phyloP scores from a whole-genome alignment of 192 early-diverging fungal genomes.

The Coemansia javaensis region DNA sequence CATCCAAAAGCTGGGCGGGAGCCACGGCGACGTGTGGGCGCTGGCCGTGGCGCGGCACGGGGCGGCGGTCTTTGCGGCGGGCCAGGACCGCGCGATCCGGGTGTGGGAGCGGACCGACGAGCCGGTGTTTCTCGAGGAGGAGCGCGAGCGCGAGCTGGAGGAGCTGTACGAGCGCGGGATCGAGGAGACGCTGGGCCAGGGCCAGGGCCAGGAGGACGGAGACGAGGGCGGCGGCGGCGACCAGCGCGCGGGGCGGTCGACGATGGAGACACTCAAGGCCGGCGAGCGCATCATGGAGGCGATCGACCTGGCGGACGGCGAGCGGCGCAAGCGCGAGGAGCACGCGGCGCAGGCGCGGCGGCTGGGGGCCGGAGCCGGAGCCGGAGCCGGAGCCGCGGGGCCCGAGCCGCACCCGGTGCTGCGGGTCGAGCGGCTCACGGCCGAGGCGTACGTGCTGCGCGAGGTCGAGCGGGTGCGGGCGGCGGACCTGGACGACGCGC shows the following conservation, averaged over 20 bases:
- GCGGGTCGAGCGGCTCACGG: constrained; percentile 56
- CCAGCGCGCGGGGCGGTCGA: constrained; percentile 78
- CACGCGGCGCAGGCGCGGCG: constrained; percentile 53
- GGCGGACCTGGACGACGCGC: constrained; percentile 81
- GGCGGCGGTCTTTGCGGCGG: constrained; percentile 77
- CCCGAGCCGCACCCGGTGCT: constrained; percentile 64
- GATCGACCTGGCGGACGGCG: constrained; percentile 82
- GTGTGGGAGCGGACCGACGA: constrained; percentile 97
- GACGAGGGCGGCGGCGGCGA: constrained; percentile 58
- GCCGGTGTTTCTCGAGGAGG: constrained; percentile 91
- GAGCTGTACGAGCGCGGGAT: constrained; percentile 79
- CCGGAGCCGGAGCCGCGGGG: constrained; percentile 35
- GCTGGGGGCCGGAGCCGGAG: too few species aligned
- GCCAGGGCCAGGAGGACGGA: constrained; percentile 18
- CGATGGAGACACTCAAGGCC: constrained; percentile 91
- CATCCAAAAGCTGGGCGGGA: constrained; percentile 88
- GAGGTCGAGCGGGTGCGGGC: constrained; percentile 74
- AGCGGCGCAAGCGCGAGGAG: constrained; percentile 62
- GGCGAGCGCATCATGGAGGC: constrained; percentile 93
- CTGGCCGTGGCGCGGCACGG: constrained; percentile 88
- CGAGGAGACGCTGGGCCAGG: constrained; percentile 57
- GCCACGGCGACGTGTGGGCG: constrained; percentile 93
- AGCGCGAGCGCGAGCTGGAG: constrained; percentile 91
- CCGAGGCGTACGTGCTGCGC: constrained; percentile 78
- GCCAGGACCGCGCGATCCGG: constrained; percentile 92